Evolutionary conservation across 331 rosid genomes (phyloP), one percentile per base, ranked within the genome.

Genomic region (Pyracantha coccinea): DNA sequence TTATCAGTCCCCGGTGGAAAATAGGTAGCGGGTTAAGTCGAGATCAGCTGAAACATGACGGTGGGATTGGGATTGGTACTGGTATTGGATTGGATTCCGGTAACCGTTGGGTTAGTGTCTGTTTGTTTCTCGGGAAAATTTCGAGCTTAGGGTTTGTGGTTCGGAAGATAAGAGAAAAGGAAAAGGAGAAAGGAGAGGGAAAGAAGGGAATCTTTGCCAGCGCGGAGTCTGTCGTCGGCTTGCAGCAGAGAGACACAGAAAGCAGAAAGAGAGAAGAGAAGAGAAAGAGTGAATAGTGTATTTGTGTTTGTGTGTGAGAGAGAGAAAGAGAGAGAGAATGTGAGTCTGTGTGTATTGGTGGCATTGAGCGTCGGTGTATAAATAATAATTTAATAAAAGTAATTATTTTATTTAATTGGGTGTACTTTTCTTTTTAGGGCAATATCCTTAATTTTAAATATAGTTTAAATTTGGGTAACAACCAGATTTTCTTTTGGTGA

Each of bases 221-320:
- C 96, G 77, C 82, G 89, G 89, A 89, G 66, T 78, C 62, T 76
- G 33, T 86, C 93, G 96, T 91, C 96, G 77, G 82, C 64, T 87
- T 91, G 85, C 72, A 70, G 78, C 77, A 65, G 77, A 64, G 66
- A 38, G 68, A 57, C 44, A 25, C 35, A 68, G 45, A 35, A 62
- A 4, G 16, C 47, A 41, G 15, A 41, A 1, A 41, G 47, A 4
- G 10, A 7, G 41, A 33, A 38, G 45, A 38, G 4, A 2, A 41
- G 58, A 41, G 15, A 41, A 5, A 1, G 47, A 4, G 13, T 66
- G 55, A 58, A n/a, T 66, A 47, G 75, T 77, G 72, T 74, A 64
- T 25, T 66, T 12, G 80, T 23, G 80, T 54, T 32, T 31, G 4
- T 44, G 71, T n/a, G 75, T 12, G 64, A 27, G 68, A 52, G 63